Evolutionary conservation across 352 stramenopile genomes (phyloP).

Genomic region (Plasmopara muralis): DNA sequence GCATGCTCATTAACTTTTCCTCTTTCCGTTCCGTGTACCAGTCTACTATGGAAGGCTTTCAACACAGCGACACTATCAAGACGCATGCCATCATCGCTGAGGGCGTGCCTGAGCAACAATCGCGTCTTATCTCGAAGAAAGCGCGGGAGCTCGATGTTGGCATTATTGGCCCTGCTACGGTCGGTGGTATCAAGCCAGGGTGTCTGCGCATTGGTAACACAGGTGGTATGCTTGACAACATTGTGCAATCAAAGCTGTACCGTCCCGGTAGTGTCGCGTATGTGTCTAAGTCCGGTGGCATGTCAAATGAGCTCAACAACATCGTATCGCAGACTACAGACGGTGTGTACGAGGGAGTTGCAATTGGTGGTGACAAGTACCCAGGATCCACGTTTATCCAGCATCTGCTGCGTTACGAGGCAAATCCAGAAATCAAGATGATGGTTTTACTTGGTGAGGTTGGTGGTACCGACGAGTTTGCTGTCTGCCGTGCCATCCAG

Average conservation of each 20-base stretch:
- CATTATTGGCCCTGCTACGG: slow-evolving; percentile 94
- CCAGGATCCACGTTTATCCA: slow-evolving; percentile 95
- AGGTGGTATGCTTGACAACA: slow-evolving; percentile 97
- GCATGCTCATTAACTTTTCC: slow-evolving; percentile 95
- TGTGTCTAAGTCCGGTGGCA: slow-evolving; percentile 95
- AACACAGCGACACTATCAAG: slow-evolving; percentile 90
- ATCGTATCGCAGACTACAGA: slow-evolving; percentile 95
- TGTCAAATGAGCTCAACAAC: slow-evolving; percentile 98
- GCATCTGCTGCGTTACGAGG: slow-evolving; percentile 94
- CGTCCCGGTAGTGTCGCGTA: slow-evolving; percentile 93
- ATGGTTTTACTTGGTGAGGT: slow-evolving; percentile 95
- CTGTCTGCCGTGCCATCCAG: slow-evolving; percentile 91
- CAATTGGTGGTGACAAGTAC: slow-evolving; percentile 94
- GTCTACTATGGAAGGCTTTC: slow-evolving; percentile 93
- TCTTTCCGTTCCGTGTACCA: slow-evolving; percentile 95
- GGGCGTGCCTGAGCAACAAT: slow-evolving; percentile 94
- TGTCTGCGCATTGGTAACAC: slow-evolving; percentile 97
- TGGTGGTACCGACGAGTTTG: slow-evolving; percentile 94
- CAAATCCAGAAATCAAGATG: slow-evolving; percentile 94
- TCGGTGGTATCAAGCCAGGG: slow-evolving; percentile 95
- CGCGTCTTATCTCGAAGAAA: slow-evolving; percentile 91
- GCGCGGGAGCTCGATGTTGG: slow-evolving; percentile 87
- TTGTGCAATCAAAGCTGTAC: slow-evolving; percentile 96
- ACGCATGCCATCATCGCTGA: slow-evolving; percentile 97
- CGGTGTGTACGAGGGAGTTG: slow-evolving; percentile 94